phyloP scores from a whole-genome alignment of 345 rosid genomes.

The Mercurialis annua region DNA sequence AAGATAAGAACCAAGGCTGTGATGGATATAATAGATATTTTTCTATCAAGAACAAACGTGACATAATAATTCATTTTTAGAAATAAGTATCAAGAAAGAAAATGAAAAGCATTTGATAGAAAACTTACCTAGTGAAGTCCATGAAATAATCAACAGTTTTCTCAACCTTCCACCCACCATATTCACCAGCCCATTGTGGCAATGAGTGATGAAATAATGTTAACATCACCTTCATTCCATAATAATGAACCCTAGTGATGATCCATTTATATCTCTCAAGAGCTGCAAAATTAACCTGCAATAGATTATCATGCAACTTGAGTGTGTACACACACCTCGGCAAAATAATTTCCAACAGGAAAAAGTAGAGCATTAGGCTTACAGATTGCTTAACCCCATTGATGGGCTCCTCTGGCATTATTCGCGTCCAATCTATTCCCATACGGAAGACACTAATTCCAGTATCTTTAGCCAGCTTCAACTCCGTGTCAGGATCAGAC shows the following conservation, averaged over 20 bases:
- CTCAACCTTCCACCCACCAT: conserved; percentile 97
- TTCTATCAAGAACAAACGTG: not conserved
- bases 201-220: conserved; percentile 92
- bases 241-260: conserved; percentile 59
- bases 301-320: conserved; percentile 14
- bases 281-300: conserved; percentile 84
- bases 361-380: conserved; percentile 28
- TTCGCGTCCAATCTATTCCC: conserved; percentile 91
- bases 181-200: conserved; percentile 96
- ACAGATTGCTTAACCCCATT: conserved; percentile 63
- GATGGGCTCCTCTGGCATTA: conserved; percentile 87
- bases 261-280: conserved; percentile 88
- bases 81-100: not conserved
- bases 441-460: conserved; percentile 77
- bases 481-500: conserved; percentile 92
- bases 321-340: conserved; percentile 6
- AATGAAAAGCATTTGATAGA: conserved; percentile 4
- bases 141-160: conserved; percentile 85
- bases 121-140: conserved; percentile 71
- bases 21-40: not conserved
- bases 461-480: conserved; percentile 81
- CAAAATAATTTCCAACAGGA: not conserved
- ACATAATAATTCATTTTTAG: not conserved
- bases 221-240: conserved; percentile 97
- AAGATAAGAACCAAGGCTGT: not conserved